Evolutionary conservation across 768 basidiomycete genomes (phyloP), one percentile per base, ranked within the genome.

Genomic region (Auricularia heimuer): DNA sequence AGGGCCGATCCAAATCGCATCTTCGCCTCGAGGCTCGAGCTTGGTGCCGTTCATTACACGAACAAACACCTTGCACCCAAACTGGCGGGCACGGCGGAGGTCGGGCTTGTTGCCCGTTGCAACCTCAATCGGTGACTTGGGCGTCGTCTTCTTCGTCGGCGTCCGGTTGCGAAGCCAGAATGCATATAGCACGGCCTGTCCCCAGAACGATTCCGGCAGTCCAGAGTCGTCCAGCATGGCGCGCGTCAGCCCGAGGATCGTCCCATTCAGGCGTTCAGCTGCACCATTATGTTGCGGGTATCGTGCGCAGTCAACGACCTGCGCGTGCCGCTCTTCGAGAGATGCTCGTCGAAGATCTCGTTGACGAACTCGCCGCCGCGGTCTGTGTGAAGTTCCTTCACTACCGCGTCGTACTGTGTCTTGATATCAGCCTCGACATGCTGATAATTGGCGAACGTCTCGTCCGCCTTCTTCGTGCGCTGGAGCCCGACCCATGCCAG

Each of bases 111-210:
- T 7, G 16, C 71, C 65, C 1, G 61, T 63, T 12, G 36, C 64
- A 3, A 51, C 64, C 62, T 77, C 73, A 6, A 71, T 62, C 2
- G 73, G 77, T 0, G 73, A 75, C 24, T 63, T 68, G n/a, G 68
- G 68, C 7, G 39, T 64, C 18, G 72, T 63, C 1, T 69, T 62
- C 3, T 65, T 60, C 0, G 71, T 69, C 2, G 71, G 69, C 4
- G 69, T 65, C 12, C 70, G 61, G 54, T 73, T 75, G 42, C 56
- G 56, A 18, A 60, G 24, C 24, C 34, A 60, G 24, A 35, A 11
- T 0, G 69, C 69, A 29, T 64, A 60, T 4, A 54, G 7, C 2
- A 68, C 63, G 1, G 69, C 67, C 8, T 69, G 54, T 6, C 21
- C 64, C 71, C 71, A 72, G 63, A 67, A 71, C 0, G 62, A n/a